phyloP scores from a whole-genome alignment of 2,329 filamentous ascomycete genomes.

The Aspergillus sp. region DNA sequence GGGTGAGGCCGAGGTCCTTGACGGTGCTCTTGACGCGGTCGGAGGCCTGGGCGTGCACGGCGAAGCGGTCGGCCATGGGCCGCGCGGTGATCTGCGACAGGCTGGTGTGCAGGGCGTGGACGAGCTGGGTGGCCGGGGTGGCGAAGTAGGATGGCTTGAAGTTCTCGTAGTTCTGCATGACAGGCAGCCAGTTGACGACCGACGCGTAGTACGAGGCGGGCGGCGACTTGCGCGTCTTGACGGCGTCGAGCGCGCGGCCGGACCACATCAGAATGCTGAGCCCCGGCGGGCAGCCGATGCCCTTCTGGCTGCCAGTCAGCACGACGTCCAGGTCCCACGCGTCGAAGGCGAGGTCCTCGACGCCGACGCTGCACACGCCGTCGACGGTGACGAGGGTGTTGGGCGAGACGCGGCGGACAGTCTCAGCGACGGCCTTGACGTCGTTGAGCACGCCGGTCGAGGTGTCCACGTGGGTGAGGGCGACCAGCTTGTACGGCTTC shows the following conservation, averaged over 20 bases:
- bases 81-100: conserved; percentile 75
- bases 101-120: conserved; percentile 85
- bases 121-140: conserved; percentile 85
- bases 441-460: conserved; percentile 93
- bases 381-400: conserved; percentile 89
- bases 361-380: conserved; percentile 93
- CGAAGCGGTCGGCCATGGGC: conserved; percentile 74
- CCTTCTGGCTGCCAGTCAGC: conserved; percentile 91
- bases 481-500: conserved; percentile 90
- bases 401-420: conserved; percentile 78
- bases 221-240: conserved; percentile 70
- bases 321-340: conserved; percentile 89
- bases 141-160: conserved; percentile 98
- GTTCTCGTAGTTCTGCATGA: conserved; percentile 98
- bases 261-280: conserved; percentile 92
- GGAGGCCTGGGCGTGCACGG: conserved; percentile 66
- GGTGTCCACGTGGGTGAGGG: conserved; percentile 94
- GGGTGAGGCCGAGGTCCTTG: conserved; percentile 70
- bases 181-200: conserved; percentile 94
- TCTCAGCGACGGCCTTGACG: conserved; percentile 69
- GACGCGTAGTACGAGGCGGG: conserved; percentile 88
- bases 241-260: conserved; percentile 69
- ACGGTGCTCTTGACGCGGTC: conserved; percentile 80
- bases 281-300: conserved; percentile 88
- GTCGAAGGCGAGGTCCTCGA: conserved; percentile 92